Evolutionary conservation across 352 stramenopile genomes (phyloP), one percentile per base, ranked within the genome.

Genomic region (Globisporangium nagaii): DNA sequence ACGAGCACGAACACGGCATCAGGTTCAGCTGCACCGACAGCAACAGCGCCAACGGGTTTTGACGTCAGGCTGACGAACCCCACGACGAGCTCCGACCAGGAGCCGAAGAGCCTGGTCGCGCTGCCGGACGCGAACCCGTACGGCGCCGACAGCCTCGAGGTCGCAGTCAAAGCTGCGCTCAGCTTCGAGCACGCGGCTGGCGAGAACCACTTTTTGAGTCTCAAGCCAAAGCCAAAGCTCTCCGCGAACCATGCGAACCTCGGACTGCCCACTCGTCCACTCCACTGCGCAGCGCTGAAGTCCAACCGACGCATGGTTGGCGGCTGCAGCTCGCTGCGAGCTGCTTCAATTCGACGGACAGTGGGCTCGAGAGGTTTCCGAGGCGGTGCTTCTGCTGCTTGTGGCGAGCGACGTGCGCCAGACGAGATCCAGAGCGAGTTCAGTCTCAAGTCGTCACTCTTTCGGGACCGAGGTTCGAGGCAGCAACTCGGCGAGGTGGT

Each of bases 71-170:
- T 44, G 8, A 34, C n/a, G 32, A 49, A 15, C 31, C 11, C 12
- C 19, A 22, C 28, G 19, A 8, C 6, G 30, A 32, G 27, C 13
- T 22, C 10, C 17, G 20, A 22, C 12, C 32, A 24, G 25, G 37
- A 65, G 15, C 54, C 63, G 19, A 39, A 54, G 28, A 63, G 50
- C 31, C 46, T 90, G 39, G 61, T 86, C n/a, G 77, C 79, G 34
- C 60, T 56, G 2, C 73, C 70, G 0, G 71, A 87, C 35, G 66
- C 63, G 8, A 73, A 84, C 49, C 79, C 77, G 10, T 90, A 87
- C 52, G 77, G 75, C n/a, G 57, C 69, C 4, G 75, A 71, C 3
- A 57, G 83, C 3, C 56, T 90, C 7, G 78, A 90, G 37, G 59
- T 81, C 32, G 71, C 70, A n/a, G 68, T 84, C 32, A 68, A 84